Conservation (phyloP, 75 land plant genomes). For the Picea sitchensis region DNA sequence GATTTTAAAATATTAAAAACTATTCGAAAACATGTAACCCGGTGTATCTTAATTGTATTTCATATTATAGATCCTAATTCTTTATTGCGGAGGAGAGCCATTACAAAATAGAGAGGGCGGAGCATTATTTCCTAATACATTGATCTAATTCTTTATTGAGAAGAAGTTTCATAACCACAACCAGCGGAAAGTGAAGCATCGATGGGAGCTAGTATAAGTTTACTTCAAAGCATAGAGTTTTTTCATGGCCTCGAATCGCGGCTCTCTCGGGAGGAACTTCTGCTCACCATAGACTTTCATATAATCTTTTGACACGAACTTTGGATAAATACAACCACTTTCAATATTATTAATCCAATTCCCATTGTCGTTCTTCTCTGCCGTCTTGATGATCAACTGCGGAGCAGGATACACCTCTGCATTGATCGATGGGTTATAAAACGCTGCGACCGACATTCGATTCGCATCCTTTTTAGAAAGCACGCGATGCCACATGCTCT, state of each 20-base stretch:
- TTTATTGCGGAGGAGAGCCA: too few species aligned
- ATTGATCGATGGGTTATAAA: constrained; percentile 63
- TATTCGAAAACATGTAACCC: too few species aligned
- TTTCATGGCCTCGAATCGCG: constrained; percentile 60
- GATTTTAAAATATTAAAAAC: too few species aligned
- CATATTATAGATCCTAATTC: too few species aligned
- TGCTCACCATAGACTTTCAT: constrained; percentile 56
- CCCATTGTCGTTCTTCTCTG: neutral
- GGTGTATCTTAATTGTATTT: too few species aligned
- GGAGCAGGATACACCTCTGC: constrained; percentile 54
- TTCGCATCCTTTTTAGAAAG: constrained; percentile 48
- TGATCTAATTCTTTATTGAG: too few species aligned
- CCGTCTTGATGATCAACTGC: neutral
- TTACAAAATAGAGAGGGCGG: too few species aligned
- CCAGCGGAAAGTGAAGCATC: too few species aligned
- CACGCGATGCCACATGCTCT: constrained; percentile 62
- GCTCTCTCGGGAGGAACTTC: constrained; percentile 68
- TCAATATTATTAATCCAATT: neutral
- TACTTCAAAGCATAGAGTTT: constrained; percentile 9
- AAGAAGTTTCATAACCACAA: too few species aligned
- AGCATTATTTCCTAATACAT: too few species aligned
- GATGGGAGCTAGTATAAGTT: too few species aligned
- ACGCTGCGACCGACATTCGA: constrained; percentile 63
- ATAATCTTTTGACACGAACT: constrained; percentile 64
- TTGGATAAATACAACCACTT: constrained; percentile 29